Conservation (phyloP, 768 basidiomycete genomes). For the Pleurotus platypus region DNA sequence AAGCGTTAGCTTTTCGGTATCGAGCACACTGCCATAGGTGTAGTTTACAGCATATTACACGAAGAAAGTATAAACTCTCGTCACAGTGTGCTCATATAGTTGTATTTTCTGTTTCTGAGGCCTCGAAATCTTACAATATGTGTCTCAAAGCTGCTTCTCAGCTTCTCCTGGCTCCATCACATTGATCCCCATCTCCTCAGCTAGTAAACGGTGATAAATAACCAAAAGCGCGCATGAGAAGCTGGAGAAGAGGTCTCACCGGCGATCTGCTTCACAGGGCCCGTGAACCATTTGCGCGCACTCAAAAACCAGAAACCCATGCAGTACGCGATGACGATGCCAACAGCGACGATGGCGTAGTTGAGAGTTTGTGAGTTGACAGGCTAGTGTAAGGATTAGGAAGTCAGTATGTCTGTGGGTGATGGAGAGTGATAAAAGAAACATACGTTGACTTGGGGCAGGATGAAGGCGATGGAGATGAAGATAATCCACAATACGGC, state of each 20-base stretch:
- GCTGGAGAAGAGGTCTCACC: constrained; percentile 29
- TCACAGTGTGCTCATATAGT: too few relatives aligned
- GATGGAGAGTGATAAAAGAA: neutral
- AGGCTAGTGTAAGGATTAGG: constrained; percentile 33
- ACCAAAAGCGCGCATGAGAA: neutral
- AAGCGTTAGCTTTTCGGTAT: too few relatives aligned
- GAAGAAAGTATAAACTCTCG: too few relatives aligned
- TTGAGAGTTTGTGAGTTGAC: constrained; percentile 71
- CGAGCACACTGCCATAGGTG: too few relatives aligned
- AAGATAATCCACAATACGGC: constrained; percentile 70
- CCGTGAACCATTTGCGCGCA: constrained; percentile 70
- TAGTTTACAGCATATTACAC: too few relatives aligned
- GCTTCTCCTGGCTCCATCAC: constrained; percentile 34
- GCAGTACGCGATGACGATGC: constrained; percentile 63
- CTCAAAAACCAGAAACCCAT: constrained; percentile 69
- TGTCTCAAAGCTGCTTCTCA: constrained; percentile 8
- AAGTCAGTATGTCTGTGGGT: neutral
- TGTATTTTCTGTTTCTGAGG: too few relatives aligned
- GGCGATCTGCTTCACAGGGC: constrained; percentile 64
- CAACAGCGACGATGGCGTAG: constrained; percentile 74
- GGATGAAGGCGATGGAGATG: constrained; percentile 71
- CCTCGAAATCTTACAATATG: too few relatives aligned
- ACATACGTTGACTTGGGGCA: constrained; percentile 61
- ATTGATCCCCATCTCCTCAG: constrained; percentile 47
- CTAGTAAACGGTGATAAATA: constrained; percentile 19